Percentiles rank a stretch among this genome's conserved stretches.
Evolutionary conservation across 225 moss, liverwort and hornwort genomes (phyloP).

Genomic region (Polytrichum formosum): DNA sequence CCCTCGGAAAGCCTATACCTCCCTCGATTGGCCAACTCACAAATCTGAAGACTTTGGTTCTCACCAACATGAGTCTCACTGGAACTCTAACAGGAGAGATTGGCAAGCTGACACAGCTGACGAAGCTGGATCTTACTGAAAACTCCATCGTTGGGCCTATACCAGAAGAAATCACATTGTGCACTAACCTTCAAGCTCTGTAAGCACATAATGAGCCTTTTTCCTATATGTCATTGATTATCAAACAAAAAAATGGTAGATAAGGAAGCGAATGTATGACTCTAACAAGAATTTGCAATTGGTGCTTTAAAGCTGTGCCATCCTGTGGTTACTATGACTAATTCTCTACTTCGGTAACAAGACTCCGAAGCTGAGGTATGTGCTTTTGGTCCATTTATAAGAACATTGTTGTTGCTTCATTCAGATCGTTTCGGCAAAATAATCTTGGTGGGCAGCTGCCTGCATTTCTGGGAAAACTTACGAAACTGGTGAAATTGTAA

Average conservation of each 20-base stretch:
- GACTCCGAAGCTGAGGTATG: no score
- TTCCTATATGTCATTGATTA: not conserved
- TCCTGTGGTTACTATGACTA: no score
- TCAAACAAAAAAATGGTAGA: no score
- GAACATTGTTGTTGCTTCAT: no score
- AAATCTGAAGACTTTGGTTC: not conserved
- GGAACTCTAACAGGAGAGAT: not conserved
- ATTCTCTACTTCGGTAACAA: no score
- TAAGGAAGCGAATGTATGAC: no score
- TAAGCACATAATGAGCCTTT: not conserved
- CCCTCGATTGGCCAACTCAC: conserved; percentile 1
- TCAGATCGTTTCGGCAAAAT: not conserved
- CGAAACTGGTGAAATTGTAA: not conserved
- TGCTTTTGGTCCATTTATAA: no score
- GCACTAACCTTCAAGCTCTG: not conserved
- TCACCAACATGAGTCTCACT: not conserved
- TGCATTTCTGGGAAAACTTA: not conserved
- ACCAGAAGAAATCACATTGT: conserved; percentile 1
- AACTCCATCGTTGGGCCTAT: not conserved
- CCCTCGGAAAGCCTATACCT: not conserved
- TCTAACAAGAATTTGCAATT: no score
- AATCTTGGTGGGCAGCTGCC: conserved; percentile 1
- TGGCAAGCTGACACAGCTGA: not conserved
- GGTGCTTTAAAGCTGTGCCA: no score
- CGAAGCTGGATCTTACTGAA: not conserved